A percentile compares a stretch with the other conserved stretches of the same genome.
Conservation (phyloP, 208 protist species). For the Acanthamoeba lenticulata region DNA sequence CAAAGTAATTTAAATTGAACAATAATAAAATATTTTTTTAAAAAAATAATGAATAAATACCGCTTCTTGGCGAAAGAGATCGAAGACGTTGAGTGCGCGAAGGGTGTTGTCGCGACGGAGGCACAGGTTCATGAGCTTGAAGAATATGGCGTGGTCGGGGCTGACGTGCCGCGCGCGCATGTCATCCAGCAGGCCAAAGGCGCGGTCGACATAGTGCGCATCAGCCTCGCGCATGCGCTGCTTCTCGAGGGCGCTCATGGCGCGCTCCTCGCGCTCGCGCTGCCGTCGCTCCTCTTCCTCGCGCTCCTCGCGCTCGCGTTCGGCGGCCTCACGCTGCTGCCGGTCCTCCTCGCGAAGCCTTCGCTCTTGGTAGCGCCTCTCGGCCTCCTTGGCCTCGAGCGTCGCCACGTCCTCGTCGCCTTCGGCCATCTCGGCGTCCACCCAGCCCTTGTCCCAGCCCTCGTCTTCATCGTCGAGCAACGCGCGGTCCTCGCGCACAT, state of each 20-base stretch:
- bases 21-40: too few species aligned
- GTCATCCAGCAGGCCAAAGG: background rate
- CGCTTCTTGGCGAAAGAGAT: background rate
- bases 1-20: too few species aligned
- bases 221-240: background rate
- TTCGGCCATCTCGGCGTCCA: background rate
- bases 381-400: background rate
- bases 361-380: background rate
- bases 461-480: background rate
- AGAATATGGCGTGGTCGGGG: slow-evolving; percentile 9
- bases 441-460: background rate
- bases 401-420: background rate
- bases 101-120: background rate
- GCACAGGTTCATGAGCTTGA: slow-evolving; percentile 46
- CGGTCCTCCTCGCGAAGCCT: background rate
- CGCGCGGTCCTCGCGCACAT: background rate
- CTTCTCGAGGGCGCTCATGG: slow-evolving; percentile 13
- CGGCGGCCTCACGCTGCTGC: background rate
- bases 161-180: background rate
- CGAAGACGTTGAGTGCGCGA: background rate
- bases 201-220: slow-evolving; percentile 8
- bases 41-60: background rate
- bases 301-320: slow-evolving; percentile 1
- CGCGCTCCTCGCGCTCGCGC: background rate
- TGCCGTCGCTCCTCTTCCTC: slow-evolving; percentile 46